Percentiles rank a stretch among this genome's conserved stretches.
Conservation (phyloP, 2,329 filamentous ascomycete genomes). For the Rosellinia necatrix region DNA sequence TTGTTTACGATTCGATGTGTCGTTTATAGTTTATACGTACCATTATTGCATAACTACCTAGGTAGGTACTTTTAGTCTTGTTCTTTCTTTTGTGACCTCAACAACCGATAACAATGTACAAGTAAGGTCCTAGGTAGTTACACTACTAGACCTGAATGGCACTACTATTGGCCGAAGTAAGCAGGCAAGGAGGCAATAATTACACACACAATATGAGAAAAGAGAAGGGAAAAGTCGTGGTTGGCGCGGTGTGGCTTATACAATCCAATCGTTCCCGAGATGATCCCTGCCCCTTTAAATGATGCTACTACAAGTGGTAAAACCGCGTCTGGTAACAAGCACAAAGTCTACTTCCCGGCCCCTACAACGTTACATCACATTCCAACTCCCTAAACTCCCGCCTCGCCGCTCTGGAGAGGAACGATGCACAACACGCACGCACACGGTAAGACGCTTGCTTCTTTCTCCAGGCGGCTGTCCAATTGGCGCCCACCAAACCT, state of each 20-base stretch:
- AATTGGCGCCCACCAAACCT: constrained; percentile 12
- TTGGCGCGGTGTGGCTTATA: constrained; percentile 35
- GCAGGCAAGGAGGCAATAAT: neutral
- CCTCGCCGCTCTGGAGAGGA: constrained; percentile 25
- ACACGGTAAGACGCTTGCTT: constrained; percentile 36
- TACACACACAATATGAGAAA: constrained; percentile 1
- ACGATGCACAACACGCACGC: constrained; percentile 27
- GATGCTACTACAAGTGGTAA: constrained; percentile 28
- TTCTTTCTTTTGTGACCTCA: too few relatives aligned
- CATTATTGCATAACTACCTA: too few relatives aligned
- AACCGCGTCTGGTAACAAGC: constrained; percentile 28
- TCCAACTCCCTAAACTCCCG: constrained; percentile 22
- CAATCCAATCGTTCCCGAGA: constrained; percentile 21
- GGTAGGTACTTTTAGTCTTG: too few relatives aligned
- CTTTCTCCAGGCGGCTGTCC: constrained; percentile 6
- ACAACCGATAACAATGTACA: too few relatives aligned
- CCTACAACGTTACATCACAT: constrained; percentile 38
- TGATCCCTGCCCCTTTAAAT: constrained; percentile 35
- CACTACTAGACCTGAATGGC: too few relatives aligned
- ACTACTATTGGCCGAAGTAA: neutral
- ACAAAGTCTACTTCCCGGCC: constrained; percentile 21
- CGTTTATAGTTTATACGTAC: too few relatives aligned
- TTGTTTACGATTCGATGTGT: neutral
- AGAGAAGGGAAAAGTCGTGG: neutral
- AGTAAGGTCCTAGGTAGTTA: too few relatives aligned